Base-by-base conservation (phyloP, 163 green algal genomes). In the Trebouxiophyceae sp. region DNA sequence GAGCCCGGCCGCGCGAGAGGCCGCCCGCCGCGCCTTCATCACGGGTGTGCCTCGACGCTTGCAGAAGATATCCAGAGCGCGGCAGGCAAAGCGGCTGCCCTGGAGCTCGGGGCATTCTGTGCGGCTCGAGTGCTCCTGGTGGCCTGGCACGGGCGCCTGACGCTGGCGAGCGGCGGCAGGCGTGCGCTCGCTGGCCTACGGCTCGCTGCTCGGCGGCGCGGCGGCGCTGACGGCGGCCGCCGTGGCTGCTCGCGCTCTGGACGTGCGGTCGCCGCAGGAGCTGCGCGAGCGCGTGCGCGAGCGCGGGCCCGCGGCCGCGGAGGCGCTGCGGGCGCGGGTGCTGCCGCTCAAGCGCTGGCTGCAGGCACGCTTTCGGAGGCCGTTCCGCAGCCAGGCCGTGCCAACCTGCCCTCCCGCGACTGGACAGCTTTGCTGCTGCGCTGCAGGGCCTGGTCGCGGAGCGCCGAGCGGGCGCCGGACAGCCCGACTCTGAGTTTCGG, bases 161-260 rank as follows among this genome's bases (percentile, higher is more conserved):
- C n/a, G n/a, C n/a, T n/a, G n/a, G n/a, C n/a, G n/a, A n/a, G n/a
- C n/a, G n/a, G n/a, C n/a, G n/a, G n/a, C 73, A 77, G 76, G 76
- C 32, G 71, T 79, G 8, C 69, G 78, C 1, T 65, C 66, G 0
- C 47, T 85, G 47, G 56, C 79, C 1, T 85, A 85, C 29, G 78
- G 78, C 33, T 73, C 65, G 1, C 58, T 79, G 54, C 62, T 77
- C 22, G 68, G 65, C 7, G 26, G 67, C 20, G 34, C 66, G 1
- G 74, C 66, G 5, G 62, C 74, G 32, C 66, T 73, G 3, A 33
- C 70, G 0, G 54, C 60, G 1, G 72, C 31, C n/a, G 73, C 62
- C 1, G 57, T 63, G 1, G 75, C 61, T 2, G 32, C 58, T 2
- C 27, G 32, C 3, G 33, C 33, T 3, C 27, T 74, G 27, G 72